Evolutionary conservation across 2,329 filamentous ascomycete genomes (phyloP).

Genomic region (Thelonectria rubi): DNA sequence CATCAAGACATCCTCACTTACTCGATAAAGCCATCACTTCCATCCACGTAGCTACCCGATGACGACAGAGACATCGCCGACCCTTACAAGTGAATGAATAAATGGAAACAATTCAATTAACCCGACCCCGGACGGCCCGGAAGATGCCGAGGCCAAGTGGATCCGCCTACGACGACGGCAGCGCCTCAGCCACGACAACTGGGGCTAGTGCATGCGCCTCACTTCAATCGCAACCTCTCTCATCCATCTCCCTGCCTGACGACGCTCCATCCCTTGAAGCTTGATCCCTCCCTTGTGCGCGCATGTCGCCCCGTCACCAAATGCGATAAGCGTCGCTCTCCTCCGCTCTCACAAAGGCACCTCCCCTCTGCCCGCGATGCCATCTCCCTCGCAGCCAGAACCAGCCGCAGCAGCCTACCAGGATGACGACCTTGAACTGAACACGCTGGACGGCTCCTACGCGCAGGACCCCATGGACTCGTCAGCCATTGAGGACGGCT

Average conservation of each 20-base stretch:
- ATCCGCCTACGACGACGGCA: background rate
- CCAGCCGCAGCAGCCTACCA: background rate
- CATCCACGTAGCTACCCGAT: conserved; percentile 41
- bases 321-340: conserved; percentile 2
- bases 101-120: background rate
- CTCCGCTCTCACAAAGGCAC: background rate
- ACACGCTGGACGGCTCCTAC: conserved; percentile 15
- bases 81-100: no score
- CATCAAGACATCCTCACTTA: no score
- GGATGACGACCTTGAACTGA: conserved; percentile 22
- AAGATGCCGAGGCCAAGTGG: background rate
- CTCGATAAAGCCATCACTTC: conserved; percentile 49
- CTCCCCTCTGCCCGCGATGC: conserved; percentile 22
- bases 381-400: conserved; percentile 11
- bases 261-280: conserved; percentile 8
- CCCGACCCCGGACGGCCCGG: background rate
- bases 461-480: background rate
- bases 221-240: background rate
- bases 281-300: background rate
- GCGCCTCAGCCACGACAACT: conserved; percentile 2
- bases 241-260: background rate
- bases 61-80: background rate
- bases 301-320: conserved; percentile 10
- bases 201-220: background rate
- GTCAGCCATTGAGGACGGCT: conserved; percentile 1